Base-by-base conservation (phyloP, 192 early-diverging fungal genomes). In the Cetraspora pellucida region DNA sequence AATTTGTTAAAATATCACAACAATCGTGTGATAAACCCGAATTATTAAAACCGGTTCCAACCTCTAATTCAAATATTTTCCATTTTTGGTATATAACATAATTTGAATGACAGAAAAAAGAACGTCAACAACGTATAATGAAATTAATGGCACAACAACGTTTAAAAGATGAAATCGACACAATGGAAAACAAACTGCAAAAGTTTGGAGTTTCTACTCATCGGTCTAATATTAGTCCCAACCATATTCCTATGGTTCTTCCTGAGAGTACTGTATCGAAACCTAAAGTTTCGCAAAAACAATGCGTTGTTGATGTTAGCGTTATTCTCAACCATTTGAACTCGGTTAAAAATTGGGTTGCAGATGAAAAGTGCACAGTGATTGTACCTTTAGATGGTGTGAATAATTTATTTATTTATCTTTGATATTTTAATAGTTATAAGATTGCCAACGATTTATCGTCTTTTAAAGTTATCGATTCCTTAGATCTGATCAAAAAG, bases 381-480 rank as follows among this genome's bases (percentile, higher is more conserved):
- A 81, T 89, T 79, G 84, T 89, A 14, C 88, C 88, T 2, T 74
- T 87, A 23, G 85, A 89, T 70, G 84, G 82, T 84, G 79, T 68
- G 46, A 49, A 63, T 49, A n/a, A n/a, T 25, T 31, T 52, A 28
- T 27, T 31, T 8, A 55, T 43, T 55, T 21, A 7, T 17, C 27
- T 43, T 65, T 10, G 19, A 28, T 4, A 10, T 58, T 16, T 49
- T 28, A 23, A 44, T 63, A 49, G 43, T 77, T 45, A 23, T 3
- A 23, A 49, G n/a, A n/a, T 47, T 17, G 55, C 31, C 9, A 16
- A 59, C 46, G 9, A 58, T 50, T 16, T 55, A 65, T 45, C 61
- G 28, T 16, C 19, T 28, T 44, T 54, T 31, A 16, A 68, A 79
- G 84, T 84, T 5, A 83, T 89, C 77, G 84, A 89, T 75, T 74